A percentile compares a stretch with the other conserved stretches of the same genome.
phyloP scores from a whole-genome alignment of 2,329 filamentous ascomycete genomes.

The Xylariaceae sp. region DNA sequence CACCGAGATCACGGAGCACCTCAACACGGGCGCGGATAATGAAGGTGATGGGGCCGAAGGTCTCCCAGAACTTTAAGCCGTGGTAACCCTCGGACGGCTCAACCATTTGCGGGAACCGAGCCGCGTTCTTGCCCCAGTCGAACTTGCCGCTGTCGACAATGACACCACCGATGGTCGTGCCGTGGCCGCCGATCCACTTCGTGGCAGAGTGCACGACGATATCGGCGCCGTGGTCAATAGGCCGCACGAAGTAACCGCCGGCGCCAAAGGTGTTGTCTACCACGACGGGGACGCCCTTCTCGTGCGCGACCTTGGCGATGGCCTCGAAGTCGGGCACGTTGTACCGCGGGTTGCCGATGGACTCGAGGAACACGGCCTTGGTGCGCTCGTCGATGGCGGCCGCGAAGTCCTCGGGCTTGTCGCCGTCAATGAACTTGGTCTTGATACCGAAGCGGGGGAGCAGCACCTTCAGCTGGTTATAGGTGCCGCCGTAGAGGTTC shows the following conservation, averaged over 20 bases:
- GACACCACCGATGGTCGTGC: constrained; percentile 84
- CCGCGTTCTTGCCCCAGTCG: constrained; percentile 81
- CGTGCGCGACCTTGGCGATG: constrained; percentile 74
- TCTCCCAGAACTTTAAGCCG: constrained; percentile 90
- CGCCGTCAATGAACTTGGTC: constrained; percentile 83
- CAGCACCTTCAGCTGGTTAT: constrained; percentile 94
- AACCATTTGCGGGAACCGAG: constrained; percentile 87
- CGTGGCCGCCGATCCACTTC: constrained; percentile 96
- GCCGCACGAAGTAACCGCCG: constrained; percentile 81
- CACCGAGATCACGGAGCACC: constrained; percentile 81
- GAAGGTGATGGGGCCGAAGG: constrained; percentile 78
- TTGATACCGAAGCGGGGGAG: constrained; percentile 81
- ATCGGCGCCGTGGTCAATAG: constrained; percentile 86
- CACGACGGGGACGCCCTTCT: constrained; percentile 62
- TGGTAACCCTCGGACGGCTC: constrained; percentile 88
- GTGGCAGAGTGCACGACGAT: constrained; percentile 93
- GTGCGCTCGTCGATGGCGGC: constrained; percentile 87
- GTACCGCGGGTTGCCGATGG: constrained; percentile 89
- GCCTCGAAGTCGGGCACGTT: constrained; percentile 89
- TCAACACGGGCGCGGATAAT: constrained; percentile 85
- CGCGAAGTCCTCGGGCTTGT: constrained; percentile 73
- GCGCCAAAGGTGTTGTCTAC: constrained; percentile 95
- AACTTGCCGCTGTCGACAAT: constrained; percentile 88
- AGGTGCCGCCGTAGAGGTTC: constrained; percentile 91
- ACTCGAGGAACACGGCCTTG: constrained; percentile 88